Percentiles rank a stretch among this genome's conserved stretches.
These are phyloP conservation scores for Solanum paucissectum DNA, from an alignment of 257 asterid genomes.

Conservation along the genomic window DNA sequence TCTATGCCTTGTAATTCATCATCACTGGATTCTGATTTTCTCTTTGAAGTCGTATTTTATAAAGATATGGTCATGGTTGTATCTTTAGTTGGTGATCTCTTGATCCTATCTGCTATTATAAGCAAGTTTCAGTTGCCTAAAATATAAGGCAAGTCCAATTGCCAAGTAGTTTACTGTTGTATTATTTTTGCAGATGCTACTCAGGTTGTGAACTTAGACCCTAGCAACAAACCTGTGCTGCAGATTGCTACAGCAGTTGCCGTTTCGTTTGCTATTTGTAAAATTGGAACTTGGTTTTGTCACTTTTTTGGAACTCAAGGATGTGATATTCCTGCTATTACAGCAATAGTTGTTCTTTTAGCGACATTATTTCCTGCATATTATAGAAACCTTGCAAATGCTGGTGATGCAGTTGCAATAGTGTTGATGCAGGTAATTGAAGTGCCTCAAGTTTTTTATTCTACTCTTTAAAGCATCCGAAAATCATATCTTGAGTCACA, in stretches of 20 bases:
- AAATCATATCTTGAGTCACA: background rate
- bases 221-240: constrained; percentile 36
- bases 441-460: background rate
- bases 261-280: constrained; percentile 59
- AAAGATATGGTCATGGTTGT: background rate
- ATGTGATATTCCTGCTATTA: constrained; percentile 60
- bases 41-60: background rate
- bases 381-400: constrained; percentile 55
- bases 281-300: constrained; percentile 37
- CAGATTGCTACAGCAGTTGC: constrained; percentile 58
- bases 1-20: background rate
- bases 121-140: background rate
- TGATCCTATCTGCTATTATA: background rate
- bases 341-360: constrained; percentile 54
- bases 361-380: constrained; percentile 50
- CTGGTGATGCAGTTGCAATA: constrained; percentile 59
- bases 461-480: background rate
- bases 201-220: constrained; percentile 16
- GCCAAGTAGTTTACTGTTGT: background rate
- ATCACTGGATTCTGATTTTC: background rate
- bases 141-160: background rate
- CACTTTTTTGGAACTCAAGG: constrained; percentile 35
- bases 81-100: background rate
- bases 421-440: constrained; percentile 62
- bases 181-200: constrained; percentile 26